These are phyloP conservation scores for Stachybotrys chartarum DNA, from an alignment of 2,329 filamentous ascomycete genomes.

Conservation along the genomic window DNA sequence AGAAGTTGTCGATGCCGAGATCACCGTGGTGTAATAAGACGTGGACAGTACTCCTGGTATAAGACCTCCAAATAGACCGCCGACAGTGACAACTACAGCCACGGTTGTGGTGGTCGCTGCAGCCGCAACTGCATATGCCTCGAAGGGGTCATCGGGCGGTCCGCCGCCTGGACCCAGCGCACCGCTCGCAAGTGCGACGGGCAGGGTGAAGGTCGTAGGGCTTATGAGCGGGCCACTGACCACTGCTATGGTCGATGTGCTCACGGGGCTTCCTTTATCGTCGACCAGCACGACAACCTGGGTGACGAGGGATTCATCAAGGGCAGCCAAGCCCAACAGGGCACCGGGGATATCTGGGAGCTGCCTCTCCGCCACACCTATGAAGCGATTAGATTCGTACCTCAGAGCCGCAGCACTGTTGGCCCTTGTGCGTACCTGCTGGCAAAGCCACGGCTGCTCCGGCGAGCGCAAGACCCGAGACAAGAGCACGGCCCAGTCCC, in stretches of 20 bases:
- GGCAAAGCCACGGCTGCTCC: slow-evolving; percentile 13
- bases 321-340: neutral
- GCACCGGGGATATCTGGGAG: neutral
- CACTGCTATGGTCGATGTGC: neutral
- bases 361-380: no score
- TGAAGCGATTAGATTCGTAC: neutral
- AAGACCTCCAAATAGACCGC: no score
- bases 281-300: neutral
- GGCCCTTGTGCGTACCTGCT: slow-evolving; percentile 11
- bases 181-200: neutral
- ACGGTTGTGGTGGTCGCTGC: no score
- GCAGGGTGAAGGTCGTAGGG: neutral
- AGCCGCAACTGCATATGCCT: no score
- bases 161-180: neutral
- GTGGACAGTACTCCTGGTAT: no score
- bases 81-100: no score
- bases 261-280: neutral
- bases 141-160: no score
- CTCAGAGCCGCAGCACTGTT: neutral
- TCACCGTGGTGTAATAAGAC: no score
- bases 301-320: neutral
- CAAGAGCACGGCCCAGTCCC: slow-evolving; percentile 11
- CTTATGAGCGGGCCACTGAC: neutral
- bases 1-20: no score
- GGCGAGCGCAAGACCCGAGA: slow-evolving; percentile 15